Percentiles rank a stretch among this genome's conserved stretches.
phyloP scores from a whole-genome alignment of 148 eudicot genomes.

The Arbutus unedo region DNA sequence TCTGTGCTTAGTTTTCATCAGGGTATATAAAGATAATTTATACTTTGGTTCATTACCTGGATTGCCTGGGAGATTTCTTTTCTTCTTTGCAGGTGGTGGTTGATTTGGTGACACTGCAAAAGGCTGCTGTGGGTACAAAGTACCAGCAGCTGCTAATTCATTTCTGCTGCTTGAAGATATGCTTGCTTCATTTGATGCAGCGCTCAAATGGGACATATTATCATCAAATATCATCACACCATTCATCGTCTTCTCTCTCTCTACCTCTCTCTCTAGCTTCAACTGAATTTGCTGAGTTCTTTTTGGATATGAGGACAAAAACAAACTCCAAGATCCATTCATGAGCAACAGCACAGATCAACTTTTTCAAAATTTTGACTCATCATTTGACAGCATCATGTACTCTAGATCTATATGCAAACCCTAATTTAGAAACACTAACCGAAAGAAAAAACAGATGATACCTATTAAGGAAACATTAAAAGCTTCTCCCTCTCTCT shows the following conservation, averaged over 20 bases:
- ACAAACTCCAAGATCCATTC: background rate
- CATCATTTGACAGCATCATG: background rate
- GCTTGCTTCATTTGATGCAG: conserved; percentile 65
- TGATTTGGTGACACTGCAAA: conserved; percentile 25
- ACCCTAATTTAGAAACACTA: conserved; percentile 19
- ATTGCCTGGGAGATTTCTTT: conserved; percentile 68
- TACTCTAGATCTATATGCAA: conserved; percentile 19
- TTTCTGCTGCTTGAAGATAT: conserved; percentile 48
- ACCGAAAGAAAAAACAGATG: conserved; percentile 5
- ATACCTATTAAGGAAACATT: conserved; percentile 8
- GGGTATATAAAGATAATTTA: background rate
- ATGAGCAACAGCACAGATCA: background rate
- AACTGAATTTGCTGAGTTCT: background rate
- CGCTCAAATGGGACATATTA: conserved; percentile 68
- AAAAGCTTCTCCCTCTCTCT: conserved; percentile 5
- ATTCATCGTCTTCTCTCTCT: conserved; percentile 35
- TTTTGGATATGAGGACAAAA: conserved; percentile 5
- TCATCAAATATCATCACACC: conserved; percentile 47
- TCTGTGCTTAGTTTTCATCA: too few relatives aligned
- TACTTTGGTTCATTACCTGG: conserved; percentile 39
- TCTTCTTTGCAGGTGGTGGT: conserved; percentile 53
- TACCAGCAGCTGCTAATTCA: conserved; percentile 26
- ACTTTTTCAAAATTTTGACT: background rate
- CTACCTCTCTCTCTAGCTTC: background rate
- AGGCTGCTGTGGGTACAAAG: conserved; percentile 37